Conservation (phyloP, 768 basidiomycete genomes). For the Heimioporus sp. region DNA sequence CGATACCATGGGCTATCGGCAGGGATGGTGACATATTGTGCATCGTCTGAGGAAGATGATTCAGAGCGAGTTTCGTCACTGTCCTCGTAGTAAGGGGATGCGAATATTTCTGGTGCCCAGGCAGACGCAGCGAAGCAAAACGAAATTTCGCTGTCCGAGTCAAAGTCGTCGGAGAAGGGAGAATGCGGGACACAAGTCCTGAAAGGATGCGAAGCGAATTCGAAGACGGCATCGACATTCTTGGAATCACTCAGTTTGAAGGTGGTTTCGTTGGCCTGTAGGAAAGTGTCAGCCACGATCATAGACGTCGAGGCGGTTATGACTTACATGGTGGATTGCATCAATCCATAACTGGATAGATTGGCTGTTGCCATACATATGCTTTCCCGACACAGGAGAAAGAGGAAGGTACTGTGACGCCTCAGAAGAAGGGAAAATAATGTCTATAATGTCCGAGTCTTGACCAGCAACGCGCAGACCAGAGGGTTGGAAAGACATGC, state of each 20-base stretch:
- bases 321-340: constrained; percentile 22
- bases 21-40: constrained; percentile 41
- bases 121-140: constrained; percentile 13
- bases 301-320: background rate
- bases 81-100: constrained; percentile 14
- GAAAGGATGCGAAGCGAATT: constrained; percentile 21
- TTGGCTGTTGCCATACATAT: constrained; percentile 23
- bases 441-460: constrained; percentile 12
- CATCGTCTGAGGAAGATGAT: constrained; percentile 23
- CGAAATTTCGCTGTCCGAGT: constrained; percentile 16
- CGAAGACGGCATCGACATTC: constrained; percentile 1
- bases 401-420: background rate
- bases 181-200: constrained; percentile 11
- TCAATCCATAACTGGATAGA: constrained; percentile 29
- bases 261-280: constrained; percentile 15
- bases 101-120: constrained; percentile 19
- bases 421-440: constrained; percentile 14
- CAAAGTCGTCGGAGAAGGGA: constrained; percentile 23
- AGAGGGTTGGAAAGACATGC: constrained; percentile 21
- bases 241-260: constrained; percentile 2
- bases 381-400: constrained; percentile 8
- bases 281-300: background rate
- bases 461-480: constrained; percentile 29
- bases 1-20: constrained; percentile 40
- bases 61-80: constrained; percentile 21